A percentile compares a stretch with the other conserved stretches of the same genome.
These are phyloP conservation scores for Anastatica hierochuntica DNA, from an alignment of 345 rosid species.

Conservation along the genomic window DNA sequence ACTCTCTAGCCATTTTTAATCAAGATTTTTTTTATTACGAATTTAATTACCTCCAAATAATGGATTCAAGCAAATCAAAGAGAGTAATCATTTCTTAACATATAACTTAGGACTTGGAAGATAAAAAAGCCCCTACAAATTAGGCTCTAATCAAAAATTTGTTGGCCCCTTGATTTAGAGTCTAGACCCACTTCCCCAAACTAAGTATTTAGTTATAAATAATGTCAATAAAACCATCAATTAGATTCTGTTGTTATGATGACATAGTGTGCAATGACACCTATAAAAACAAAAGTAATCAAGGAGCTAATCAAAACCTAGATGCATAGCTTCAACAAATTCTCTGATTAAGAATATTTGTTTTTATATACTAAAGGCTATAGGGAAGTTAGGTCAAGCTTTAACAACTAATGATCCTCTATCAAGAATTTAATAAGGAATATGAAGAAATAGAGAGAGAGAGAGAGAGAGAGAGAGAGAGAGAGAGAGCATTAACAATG, in stretches of 20 bases:
- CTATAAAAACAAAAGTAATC: constrained; percentile 22
- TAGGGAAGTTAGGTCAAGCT: constrained; percentile 16
- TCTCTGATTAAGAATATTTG: constrained; percentile 12
- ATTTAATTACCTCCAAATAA: neutral
- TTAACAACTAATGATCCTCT: constrained; percentile 25
- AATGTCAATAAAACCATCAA: constrained; percentile 21
- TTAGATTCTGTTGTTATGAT: constrained; percentile 22
- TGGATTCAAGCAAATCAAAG: neutral
- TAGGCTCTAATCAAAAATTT: constrained; percentile 18
- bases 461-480: constrained; percentile 1
- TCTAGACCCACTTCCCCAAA: constrained; percentile 13
- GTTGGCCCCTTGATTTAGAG: constrained; percentile 10
- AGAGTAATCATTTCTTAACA: constrained; percentile 12
- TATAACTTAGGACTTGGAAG: constrained; percentile 4
- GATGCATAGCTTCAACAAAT: constrained; percentile 14
- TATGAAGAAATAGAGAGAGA: neutral
- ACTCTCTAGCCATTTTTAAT: neutral
- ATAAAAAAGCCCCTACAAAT: constrained; percentile 12
- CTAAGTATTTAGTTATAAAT: neutral
- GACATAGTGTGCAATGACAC: constrained; percentile 21
- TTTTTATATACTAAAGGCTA: constrained; percentile 13
- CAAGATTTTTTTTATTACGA: neutral
- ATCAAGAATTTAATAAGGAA: constrained; percentile 9
- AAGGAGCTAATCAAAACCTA: constrained; percentile 15
- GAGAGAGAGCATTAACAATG: constrained; percentile 18